Evolutionary conservation across 2,329 filamentous ascomycete species (phyloP).

Genomic region (Trichoderma guizhouense): DNA sequence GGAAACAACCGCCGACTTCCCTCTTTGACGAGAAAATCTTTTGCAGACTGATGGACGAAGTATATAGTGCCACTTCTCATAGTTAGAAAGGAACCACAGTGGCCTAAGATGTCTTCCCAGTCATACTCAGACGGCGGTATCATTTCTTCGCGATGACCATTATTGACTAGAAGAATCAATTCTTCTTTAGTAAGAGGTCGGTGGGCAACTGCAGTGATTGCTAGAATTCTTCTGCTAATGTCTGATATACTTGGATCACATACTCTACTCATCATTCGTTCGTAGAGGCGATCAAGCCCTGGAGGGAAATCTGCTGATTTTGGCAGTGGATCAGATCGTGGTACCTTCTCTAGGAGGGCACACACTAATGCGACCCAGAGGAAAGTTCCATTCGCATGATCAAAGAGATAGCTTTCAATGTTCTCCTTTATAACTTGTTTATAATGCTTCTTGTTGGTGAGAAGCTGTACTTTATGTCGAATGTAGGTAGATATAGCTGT

Average conservation of each 20-base stretch:
- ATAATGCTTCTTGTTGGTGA: rapidly evolving
- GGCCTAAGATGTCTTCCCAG: background rate
- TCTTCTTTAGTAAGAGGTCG: background rate
- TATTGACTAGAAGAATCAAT: background rate
- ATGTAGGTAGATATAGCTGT: background rate
- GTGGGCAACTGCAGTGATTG: background rate
- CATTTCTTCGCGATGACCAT: rapidly evolving
- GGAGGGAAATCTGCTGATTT: background rate
- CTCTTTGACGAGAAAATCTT: slow-evolving; percentile 40
- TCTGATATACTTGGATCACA: background rate
- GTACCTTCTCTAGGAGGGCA: rapidly evolving
- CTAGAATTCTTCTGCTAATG: background rate
- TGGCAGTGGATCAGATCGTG: background rate
- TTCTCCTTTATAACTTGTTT: rapidly evolving
- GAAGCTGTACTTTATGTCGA: background rate
- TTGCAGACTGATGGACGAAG: slow-evolving; percentile 43
- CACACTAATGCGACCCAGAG: background rate
- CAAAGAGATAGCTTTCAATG: rapidly evolving
- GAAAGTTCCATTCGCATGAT: background rate
- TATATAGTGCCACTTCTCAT: slow-evolving; percentile 30
- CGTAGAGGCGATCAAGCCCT: background rate
- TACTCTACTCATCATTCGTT: background rate
- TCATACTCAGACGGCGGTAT: rapidly evolving
- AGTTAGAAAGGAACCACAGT: slow-evolving; percentile 40
- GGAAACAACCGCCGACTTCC: slow-evolving; percentile 30